Conservation (phyloP, 1,284 basidiomycete species). For the Vanrija pseudolonga region DNA sequence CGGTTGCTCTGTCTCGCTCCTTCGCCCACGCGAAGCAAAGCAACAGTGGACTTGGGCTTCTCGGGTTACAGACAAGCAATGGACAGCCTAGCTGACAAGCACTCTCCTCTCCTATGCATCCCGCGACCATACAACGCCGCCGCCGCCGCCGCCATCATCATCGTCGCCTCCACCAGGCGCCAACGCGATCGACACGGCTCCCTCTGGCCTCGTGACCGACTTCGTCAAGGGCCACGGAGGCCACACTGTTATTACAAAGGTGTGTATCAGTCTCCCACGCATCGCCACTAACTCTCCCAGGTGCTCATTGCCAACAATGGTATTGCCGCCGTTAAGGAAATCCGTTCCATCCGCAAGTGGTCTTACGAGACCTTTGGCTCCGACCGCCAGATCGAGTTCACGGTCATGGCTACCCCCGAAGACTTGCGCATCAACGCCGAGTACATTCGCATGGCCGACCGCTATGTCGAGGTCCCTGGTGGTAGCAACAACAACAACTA, state of each 20-base stretch:
- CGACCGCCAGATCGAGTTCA: slow-evolving; percentile 95
- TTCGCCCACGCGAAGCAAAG: no score
- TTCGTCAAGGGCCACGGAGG: slow-evolving; percentile 90
- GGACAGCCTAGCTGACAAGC: neutral
- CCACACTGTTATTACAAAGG: slow-evolving; percentile 98
- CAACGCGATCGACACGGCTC: slow-evolving; percentile 81
- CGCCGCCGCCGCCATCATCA: neutral
- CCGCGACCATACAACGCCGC: neutral
- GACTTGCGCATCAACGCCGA: slow-evolving; percentile 95
- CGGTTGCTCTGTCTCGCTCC: neutral
- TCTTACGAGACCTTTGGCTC: slow-evolving; percentile 98
- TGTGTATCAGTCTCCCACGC: slow-evolving; percentile 45
- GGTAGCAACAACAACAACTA: slow-evolving; percentile 99
- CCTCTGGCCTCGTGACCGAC: slow-evolving; percentile 74
- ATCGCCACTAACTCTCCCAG: slow-evolving; percentile 50
- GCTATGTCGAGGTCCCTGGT: slow-evolving; percentile 97
- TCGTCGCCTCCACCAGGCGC: slow-evolving; percentile 62
- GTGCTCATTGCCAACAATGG: slow-evolving; percentile 96
- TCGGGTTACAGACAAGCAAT: neutral
- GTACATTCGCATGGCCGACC: slow-evolving; percentile 99
- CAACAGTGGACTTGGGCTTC: no score
- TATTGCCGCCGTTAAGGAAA: slow-evolving; percentile 99
- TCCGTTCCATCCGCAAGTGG: slow-evolving; percentile 98
- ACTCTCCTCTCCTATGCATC: neutral
- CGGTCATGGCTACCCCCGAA: slow-evolving; percentile 99